Conservation (phyloP, 768 basidiomycete species). For the Pluteus cervinus region DNA sequence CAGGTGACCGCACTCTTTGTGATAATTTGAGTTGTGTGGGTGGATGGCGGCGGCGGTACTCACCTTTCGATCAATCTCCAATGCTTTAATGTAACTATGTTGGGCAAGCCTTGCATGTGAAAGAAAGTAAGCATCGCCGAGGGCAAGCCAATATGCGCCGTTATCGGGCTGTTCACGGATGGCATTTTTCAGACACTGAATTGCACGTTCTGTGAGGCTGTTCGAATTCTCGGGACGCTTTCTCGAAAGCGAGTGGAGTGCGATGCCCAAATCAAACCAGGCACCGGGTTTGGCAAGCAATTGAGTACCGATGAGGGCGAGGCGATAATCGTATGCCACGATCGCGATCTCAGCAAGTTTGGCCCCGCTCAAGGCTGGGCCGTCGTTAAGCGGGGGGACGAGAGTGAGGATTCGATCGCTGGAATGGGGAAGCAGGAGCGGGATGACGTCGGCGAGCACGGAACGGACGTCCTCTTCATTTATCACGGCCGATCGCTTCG, state of each 20-base stretch:
- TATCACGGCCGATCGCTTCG: slow-evolving; percentile 41
- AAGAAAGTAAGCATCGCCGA: slow-evolving; percentile 69
- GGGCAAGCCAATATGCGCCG: slow-evolving; percentile 72
- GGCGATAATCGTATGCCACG: slow-evolving; percentile 54
- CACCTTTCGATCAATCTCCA: slow-evolving; percentile 85
- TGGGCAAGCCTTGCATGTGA: slow-evolving; percentile 72
- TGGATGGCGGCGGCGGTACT: background rate
- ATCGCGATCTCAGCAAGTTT: slow-evolving; percentile 47
- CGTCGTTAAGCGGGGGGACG: slow-evolving; percentile 24
- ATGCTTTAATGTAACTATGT: slow-evolving; percentile 84
- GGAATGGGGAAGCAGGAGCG: slow-evolving; percentile 32
- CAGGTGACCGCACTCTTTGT: slow-evolving; percentile 67
- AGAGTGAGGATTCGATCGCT: slow-evolving; percentile 36
- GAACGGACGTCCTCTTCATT: slow-evolving; percentile 34
- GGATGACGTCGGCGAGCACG: slow-evolving; percentile 25
- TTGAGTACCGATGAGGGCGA: slow-evolving; percentile 50
- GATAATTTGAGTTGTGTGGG: background rate
- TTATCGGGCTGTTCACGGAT: slow-evolving; percentile 68
- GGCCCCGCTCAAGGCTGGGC: slow-evolving; percentile 21
- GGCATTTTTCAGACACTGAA: slow-evolving; percentile 60
- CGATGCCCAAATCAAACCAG: slow-evolving; percentile 69
- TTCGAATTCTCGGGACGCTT: slow-evolving; percentile 19
- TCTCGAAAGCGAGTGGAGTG: slow-evolving; percentile 45
- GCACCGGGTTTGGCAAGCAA: slow-evolving; percentile 47
- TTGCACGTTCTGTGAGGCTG: slow-evolving; percentile 34